These are phyloP conservation scores for Kokia cookei DNA, from an alignment of 441 rosid genomes.

Conservation along the genomic window DNA sequence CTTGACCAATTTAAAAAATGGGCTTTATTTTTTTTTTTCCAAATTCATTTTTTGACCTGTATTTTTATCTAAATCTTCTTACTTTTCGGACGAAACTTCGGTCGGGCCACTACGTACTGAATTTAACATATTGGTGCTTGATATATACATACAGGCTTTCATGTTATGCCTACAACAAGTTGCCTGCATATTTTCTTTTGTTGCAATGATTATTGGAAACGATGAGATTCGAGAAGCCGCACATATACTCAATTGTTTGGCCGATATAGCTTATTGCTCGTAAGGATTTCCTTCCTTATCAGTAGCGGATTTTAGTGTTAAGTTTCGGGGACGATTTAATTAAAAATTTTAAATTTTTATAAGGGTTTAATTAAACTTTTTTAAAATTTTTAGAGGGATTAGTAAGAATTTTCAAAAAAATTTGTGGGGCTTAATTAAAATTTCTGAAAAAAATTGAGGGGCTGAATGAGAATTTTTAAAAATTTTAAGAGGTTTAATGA, in stretches of 20 bases:
- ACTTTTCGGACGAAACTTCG: rapidly evolving
- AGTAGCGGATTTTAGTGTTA: too few relatives aligned
- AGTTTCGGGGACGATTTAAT: too few relatives aligned
- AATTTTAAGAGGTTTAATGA: too few relatives aligned
- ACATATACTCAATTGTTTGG: slow-evolving; percentile 58
- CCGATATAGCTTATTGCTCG: slow-evolving; percentile 91
- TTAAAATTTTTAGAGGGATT: too few relatives aligned
- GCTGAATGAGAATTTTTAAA: too few relatives aligned
- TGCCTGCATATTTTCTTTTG: slow-evolving; percentile 83
- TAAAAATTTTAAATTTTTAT: too few relatives aligned
- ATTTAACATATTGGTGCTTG: background rate
- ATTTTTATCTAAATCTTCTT: rapidly evolving
- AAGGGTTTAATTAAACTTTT: too few relatives aligned
- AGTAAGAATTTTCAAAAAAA: too few relatives aligned
- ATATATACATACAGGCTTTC: slow-evolving; percentile 51
- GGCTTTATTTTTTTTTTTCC: too few relatives aligned
- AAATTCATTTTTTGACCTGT: rapidly evolving
- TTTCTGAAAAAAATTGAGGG: too few relatives aligned
- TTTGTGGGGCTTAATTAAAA: too few relatives aligned
- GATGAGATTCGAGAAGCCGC: slow-evolving; percentile 84
- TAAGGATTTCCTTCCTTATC: slow-evolving; percentile 18
- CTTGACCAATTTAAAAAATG: too few relatives aligned
- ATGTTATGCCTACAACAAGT: slow-evolving; percentile 88
- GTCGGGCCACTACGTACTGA: background rate
- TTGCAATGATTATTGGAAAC: slow-evolving; percentile 90